Percentiles rank a stretch among this genome's conserved stretches.
Conservation (phyloP, 148 eudicot species). For the Drosera capensis region DNA sequence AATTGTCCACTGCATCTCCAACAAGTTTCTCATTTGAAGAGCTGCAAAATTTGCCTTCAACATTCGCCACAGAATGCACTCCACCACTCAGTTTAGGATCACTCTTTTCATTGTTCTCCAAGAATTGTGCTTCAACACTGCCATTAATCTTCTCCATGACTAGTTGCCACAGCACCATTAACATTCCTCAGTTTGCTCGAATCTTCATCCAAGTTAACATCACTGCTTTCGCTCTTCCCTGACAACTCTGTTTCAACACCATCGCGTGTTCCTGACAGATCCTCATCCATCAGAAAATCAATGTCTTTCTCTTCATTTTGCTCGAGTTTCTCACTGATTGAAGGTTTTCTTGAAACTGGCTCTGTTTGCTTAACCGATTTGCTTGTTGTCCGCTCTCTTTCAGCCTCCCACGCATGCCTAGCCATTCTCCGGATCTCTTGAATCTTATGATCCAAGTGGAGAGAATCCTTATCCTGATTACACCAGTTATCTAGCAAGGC, state of each 20-base stretch:
- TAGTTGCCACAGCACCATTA: constrained; percentile 9
- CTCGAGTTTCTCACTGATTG: not conserved
- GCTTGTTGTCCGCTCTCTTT: constrained; percentile 13
- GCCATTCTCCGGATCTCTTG: constrained; percentile 47
- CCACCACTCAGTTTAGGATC: constrained; percentile 1
- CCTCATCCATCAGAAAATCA: constrained; percentile 5
- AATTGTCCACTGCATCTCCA: constrained; percentile 3
- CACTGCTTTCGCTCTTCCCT: not conserved
- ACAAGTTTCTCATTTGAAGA: constrained; percentile 6
- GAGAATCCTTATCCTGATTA: constrained; percentile 1
- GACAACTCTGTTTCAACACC: too few relatives aligned
- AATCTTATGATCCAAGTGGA: constrained; percentile 20
- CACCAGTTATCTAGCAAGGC: constrained; percentile 6
- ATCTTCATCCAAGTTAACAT: not conserved
- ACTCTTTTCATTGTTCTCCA: constrained; percentile 1
- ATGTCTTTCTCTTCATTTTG: not conserved
- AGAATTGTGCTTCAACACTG: too few relatives aligned
- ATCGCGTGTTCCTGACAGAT: too few relatives aligned
- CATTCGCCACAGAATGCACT: constrained; percentile 6
- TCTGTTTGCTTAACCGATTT: constrained; percentile 15
- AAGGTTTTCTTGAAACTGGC: not conserved
- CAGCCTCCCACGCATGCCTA: constrained; percentile 52
- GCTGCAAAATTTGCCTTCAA: constrained; percentile 9
- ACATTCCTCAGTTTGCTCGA: constrained; percentile 5
- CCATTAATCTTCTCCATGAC: too few relatives aligned